phyloP scores from a whole-genome alignment of 2,329 filamentous ascomycete genomes.

The Fusarium sulawesiense region DNA sequence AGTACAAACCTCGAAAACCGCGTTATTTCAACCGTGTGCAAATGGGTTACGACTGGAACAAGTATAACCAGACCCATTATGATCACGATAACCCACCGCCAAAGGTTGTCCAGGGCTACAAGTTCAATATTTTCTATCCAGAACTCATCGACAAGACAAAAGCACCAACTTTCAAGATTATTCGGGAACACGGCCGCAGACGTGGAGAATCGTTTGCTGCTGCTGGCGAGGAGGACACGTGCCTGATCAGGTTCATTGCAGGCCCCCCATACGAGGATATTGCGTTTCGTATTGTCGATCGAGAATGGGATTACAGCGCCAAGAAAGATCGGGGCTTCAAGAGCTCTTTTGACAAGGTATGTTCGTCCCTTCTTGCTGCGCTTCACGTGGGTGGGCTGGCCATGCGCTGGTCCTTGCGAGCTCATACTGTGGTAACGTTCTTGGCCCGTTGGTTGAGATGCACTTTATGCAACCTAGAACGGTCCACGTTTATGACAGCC shows the following conservation, averaged over 20 bases:
- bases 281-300: conserved; percentile 96
- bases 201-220: conserved; percentile 92
- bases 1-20: conserved; percentile 90
- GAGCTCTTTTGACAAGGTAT: conserved; percentile 96
- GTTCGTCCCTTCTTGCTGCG: conserved; percentile 46
- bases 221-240: conserved; percentile 96
- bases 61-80: conserved; percentile 99
- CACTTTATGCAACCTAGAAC: conserved; percentile 26
- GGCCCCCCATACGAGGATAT: conserved; percentile 97
- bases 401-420: conserved; percentile 21
- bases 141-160: conserved; percentile 95
- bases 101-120: conserved; percentile 98
- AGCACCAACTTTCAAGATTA: conserved; percentile 95
- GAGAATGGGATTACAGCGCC: conserved; percentile 98
- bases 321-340: conserved; percentile 95
- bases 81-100: conserved; percentile 98
- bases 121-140: conserved; percentile 99
- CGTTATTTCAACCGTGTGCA: conserved; percentile 98
- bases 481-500: conserved; percentile 22
- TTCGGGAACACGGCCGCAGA: conserved; percentile 89
- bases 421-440: conserved; percentile 16
- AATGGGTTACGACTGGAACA: conserved; percentile 99
- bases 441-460: conserved; percentile 18
- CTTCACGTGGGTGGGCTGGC: conserved; percentile 32
- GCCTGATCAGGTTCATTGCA: conserved; percentile 93